Evolutionary conservation across 208 protist species (phyloP).

Genomic region (Trypanosoma boissoni): DNA sequence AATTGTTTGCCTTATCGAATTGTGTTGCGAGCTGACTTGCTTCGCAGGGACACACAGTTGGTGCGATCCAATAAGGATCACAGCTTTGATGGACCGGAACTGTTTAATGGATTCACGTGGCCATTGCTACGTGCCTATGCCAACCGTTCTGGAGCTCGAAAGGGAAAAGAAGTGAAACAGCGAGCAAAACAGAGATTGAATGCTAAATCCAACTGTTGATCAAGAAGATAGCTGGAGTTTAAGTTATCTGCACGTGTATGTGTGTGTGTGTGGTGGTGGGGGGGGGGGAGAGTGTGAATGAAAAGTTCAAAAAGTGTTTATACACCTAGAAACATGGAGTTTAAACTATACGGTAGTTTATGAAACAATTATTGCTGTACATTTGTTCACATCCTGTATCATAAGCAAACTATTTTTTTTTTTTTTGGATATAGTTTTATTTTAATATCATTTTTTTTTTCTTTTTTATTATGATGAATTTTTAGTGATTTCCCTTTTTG

Average conservation of each 20-base stretch:
- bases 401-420: no score
- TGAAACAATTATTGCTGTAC: no score
- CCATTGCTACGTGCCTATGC: conserved; percentile 18
- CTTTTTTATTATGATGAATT: neutral
- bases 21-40: conserved; percentile 41
- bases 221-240: no score
- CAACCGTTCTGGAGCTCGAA: neutral
- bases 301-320: no score
- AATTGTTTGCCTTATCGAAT: conserved; percentile 10
- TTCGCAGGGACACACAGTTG: conserved; percentile 38
- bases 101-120: conserved; percentile 49
- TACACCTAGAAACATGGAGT: no score
- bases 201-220: no score
- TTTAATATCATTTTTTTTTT: neutral
- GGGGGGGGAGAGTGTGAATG: no score
- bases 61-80: conserved; percentile 28
- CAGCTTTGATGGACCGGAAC: conserved; percentile 18
- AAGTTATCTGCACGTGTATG: no score
- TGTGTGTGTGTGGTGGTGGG: no score
- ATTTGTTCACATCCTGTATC: no score
- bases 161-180: neutral
- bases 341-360: no score
- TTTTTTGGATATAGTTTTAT: neutral
- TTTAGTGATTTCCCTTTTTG: conserved; percentile 4
- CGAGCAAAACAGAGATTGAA: no score